These are phyloP conservation scores for Plasmodium vinckei DNA, from an alignment of 169 alveolate species.

Conservation along the genomic window DNA sequence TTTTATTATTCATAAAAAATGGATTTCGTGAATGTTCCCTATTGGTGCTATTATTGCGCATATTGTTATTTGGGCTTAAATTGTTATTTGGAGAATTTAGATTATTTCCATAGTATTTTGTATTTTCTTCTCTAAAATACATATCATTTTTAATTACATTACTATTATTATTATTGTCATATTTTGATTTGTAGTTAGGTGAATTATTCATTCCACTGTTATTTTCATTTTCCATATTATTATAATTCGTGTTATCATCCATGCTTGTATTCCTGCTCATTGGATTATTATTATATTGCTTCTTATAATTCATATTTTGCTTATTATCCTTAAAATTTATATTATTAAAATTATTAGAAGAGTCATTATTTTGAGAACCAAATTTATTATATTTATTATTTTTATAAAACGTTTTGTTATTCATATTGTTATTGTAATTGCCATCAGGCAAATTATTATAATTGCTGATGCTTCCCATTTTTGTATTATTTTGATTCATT, in stretches of 20 bases:
- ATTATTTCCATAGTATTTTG: constrained; percentile 5
- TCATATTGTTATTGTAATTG: constrained; percentile 28
- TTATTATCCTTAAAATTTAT: constrained; percentile 20
- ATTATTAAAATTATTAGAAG: constrained; percentile 3
- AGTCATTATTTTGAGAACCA: constrained; percentile 15
- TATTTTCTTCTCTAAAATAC: neutral
- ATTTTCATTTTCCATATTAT: constrained; percentile 13
- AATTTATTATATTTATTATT: constrained; percentile 33
- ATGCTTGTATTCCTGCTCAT: constrained; percentile 15
- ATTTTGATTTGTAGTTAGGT: constrained; percentile 5
- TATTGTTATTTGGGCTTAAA: constrained; percentile 2
- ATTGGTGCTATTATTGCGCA: neutral
- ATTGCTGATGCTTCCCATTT: constrained; percentile 3
- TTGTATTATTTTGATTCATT: constrained; percentile 9
- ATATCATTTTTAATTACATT: no score
- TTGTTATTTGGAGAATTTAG: neutral
- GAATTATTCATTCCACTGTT: constrained; percentile 16
- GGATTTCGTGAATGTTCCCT: constrained; percentile 2
- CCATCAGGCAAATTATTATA: constrained; percentile 7
- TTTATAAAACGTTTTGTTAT: constrained; percentile 27
- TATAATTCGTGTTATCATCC: constrained; percentile 43
- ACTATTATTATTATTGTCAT: neutral
- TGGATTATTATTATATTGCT: constrained; percentile 25
- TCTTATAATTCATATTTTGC: constrained; percentile 33
- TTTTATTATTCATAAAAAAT: neutral